Base-by-base conservation (phyloP, 441 rosid species). In the Eutrema salsugineum region DNA sequence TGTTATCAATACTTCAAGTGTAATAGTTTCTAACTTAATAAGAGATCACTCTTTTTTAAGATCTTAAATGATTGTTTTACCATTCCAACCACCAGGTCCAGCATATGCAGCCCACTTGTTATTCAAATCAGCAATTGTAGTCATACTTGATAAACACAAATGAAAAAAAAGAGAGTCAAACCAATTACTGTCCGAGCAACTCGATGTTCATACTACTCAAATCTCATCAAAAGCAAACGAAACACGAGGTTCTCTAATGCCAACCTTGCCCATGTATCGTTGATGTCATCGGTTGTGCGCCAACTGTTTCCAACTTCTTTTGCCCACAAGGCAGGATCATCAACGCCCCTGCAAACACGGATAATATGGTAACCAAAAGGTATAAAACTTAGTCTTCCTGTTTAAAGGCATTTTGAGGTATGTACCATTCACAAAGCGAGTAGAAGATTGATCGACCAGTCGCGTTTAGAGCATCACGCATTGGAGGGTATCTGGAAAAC, bases 81-180 rank as follows among this genome's bases (percentile, higher is more conserved):
- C 99, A 80, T 95, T 95, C 99, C 99, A 95, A 82, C 98, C 99
- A 73, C 98, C 98, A 68, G 99, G 98, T 77, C 98, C 99, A 0
- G 99, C 99, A 81, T 91, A 89, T 27, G 95, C 71, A 15, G 99
- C 98, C 99, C 99, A 93, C 80, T 91, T 89, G 76, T 95, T 81
- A 77, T 95, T 95, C 77, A 86, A 64, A 83, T 95, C 98, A 40
- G 99, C 99, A 68, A 84, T 87, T 7, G 87, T 81, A 42, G 92
- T 91, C 99, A 95, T 91, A 84, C 99, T 91, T 68, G 71, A 74
- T 49, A 67, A 67, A 42, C 67, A 46, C 17, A 6, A 42, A 17
- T 20, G 4, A 30, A 19, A 17, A 63, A 7, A 72, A 28, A 68
- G 11, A 48, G 15, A 32, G 63, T 15, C 24, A 27, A 68, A 60